Base-by-base conservation (phyloP, 306 rosid species). In the Styphnolobium japonicum region DNA sequence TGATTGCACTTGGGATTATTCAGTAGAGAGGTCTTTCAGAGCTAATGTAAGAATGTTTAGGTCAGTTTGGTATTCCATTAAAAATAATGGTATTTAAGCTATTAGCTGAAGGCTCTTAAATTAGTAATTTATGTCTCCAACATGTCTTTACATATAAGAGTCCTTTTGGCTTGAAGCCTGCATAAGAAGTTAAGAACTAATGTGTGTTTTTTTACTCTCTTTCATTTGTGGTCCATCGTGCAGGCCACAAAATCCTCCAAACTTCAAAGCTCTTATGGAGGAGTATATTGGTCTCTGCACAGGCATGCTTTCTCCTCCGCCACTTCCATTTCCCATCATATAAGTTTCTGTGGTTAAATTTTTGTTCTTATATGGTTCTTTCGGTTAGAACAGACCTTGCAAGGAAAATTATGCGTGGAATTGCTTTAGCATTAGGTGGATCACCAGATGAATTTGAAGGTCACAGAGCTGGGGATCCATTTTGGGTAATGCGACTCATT, bases 401-500 rank as follows among this genome's bases (percentile, higher is more conserved):
- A 29, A 90, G 85, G 78, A 92, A 85, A 71, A 92, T 92, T 25
- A 80, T 95, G 97, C 91, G 93, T 3, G 98, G 98, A 77, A 91
- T 95, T 36, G 97, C 96, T 70, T 81, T 93, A 68, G 99, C 93
- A 71, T 74, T 93, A 87, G 93, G 94, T 10, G 98, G 97, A 74
- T 87, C 97, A 6, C 91, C 96, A 6, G 81, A 90, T 74, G 99
- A 93, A 83, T 93, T 95, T 76, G 99, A 95, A 85, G 99, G 96
- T 45, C 83, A 86, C 5, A 91, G 94, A 87, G 99, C 98, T 33
- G 98, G 98, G 64, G 83, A 95, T 84, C 88, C 99, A 49, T 95
- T 95, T 80, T 95, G 98, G 98, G 94, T 87, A 10, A 87, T 86
- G 90, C 88, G 99, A 39, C 85, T 92, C 36, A 82, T 91, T 16